These are phyloP conservation scores for Polygonum aviculare DNA, from an alignment of 148 eudicot species.

Conservation along the genomic window DNA sequence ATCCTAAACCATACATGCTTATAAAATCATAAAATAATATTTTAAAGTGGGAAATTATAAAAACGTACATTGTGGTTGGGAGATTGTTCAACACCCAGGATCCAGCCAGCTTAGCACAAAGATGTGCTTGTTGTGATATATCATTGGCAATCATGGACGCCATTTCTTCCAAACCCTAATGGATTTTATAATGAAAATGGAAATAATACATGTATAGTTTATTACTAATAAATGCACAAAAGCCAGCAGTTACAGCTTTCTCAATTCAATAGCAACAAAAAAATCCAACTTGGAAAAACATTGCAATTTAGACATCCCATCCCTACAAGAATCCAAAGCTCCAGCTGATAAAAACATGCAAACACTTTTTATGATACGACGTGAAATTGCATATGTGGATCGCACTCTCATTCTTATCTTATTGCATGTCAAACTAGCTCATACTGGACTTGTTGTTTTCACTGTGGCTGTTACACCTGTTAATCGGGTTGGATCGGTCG, in stretches of 20 bases:
- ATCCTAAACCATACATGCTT: background rate
- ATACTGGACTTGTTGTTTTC: too few species aligned
- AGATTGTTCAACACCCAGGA: background rate
- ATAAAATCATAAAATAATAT: background rate
- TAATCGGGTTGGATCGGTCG: too few species aligned
- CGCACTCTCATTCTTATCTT: too few species aligned
- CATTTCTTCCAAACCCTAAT: background rate
- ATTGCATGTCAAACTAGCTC: too few species aligned
- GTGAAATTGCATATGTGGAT: background rate
- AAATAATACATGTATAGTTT: background rate
- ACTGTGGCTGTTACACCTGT: too few species aligned
- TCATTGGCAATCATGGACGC: background rate
- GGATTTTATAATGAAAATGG: background rate
- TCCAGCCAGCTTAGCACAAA: constrained; percentile 3
- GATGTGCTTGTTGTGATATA: background rate
- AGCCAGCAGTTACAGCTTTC: background rate
- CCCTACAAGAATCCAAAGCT: background rate
- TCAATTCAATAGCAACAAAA: background rate
- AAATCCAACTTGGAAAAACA: background rate
- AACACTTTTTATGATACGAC: background rate
- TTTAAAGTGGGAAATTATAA: background rate
- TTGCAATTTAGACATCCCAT: background rate
- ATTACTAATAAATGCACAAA: background rate
- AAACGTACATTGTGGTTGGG: background rate
- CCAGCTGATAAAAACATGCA: background rate